Conservation (phyloP, 148 eudicot species). For the Cornus controversa region DNA sequence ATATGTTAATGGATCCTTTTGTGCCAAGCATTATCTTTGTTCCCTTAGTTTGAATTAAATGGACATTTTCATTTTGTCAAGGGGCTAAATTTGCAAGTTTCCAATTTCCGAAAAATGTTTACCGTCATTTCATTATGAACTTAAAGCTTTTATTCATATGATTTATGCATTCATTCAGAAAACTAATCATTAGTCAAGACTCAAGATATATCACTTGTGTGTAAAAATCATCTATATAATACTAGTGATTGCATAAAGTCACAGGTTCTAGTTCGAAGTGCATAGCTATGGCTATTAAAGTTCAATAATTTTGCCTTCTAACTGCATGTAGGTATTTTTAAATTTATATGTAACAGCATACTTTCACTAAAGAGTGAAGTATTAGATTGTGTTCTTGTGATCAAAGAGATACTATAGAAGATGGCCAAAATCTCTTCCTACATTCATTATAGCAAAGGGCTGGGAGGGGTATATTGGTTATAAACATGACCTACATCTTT, state of each 20-base stretch:
- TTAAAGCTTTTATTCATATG: too few species aligned
- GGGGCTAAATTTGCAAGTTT: not conserved
- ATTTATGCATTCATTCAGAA: too few species aligned
- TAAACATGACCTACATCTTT: too few species aligned
- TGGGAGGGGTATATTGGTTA: too few species aligned
- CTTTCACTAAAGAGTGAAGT: not conserved
- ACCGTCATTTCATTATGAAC: not conserved
- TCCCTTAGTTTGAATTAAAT: not conserved
- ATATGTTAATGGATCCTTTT: too few species aligned
- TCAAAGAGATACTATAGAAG: too few species aligned
- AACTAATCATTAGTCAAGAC: not conserved
- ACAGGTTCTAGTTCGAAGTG: not conserved
- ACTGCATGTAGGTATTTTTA: not conserved
- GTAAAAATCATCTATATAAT: too few species aligned
- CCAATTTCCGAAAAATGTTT: not conserved
- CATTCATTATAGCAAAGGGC: too few species aligned
- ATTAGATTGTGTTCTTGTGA: too few species aligned
- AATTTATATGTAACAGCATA: not conserved
- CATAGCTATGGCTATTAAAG: not conserved
- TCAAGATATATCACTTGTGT: not conserved
- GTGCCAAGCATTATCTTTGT: not conserved
- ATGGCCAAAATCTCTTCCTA: too few species aligned
- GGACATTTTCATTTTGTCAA: not conserved
- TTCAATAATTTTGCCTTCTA: not conserved
- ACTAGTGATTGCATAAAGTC: not conserved